Evolutionary conservation across 768 basidiomycete species (phyloP).

Genomic region (Mycena filopes): DNA sequence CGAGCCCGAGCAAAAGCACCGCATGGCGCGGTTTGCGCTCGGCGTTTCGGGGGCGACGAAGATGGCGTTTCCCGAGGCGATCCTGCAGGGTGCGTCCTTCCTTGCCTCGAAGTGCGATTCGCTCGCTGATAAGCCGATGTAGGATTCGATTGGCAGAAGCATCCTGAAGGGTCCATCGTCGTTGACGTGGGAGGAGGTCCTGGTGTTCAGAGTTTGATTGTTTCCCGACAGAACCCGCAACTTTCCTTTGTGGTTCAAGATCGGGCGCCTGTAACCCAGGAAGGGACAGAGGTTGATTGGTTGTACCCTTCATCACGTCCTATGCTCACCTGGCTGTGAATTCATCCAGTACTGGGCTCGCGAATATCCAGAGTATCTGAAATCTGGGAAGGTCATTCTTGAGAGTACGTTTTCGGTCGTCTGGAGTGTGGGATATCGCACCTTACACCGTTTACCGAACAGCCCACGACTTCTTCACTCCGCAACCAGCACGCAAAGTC

Average conservation of each 20-base stretch:
- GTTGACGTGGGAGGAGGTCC: conserved; percentile 10
- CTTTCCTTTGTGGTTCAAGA: conserved; percentile 8
- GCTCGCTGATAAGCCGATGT: too few species aligned
- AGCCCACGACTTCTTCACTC: conserved; percentile 11
- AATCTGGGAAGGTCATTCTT: not conserved
- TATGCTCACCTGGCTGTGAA: not conserved
- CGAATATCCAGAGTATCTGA: not conserved
- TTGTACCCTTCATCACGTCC: too few species aligned
- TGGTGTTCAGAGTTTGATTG: not conserved
- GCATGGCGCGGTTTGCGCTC: not conserved
- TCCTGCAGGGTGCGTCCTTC: not conserved
- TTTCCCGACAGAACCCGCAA: not conserved
- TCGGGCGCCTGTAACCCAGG: not conserved
- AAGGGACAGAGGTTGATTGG: conserved; percentile 3
- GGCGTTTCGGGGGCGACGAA: not conserved
- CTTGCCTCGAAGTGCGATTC: too few species aligned
- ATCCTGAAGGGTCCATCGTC: not conserved
- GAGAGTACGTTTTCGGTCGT: not conserved
- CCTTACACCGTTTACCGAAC: too few species aligned
- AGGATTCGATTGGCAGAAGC: conserved; percentile 1
- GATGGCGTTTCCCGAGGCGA: not conserved
- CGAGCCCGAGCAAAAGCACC: not conserved
- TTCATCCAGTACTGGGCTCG: not conserved
- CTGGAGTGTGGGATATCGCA: too few species aligned
- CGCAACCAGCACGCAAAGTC: not conserved